phyloP scores from a whole-genome alignment of 805 yeast genomes.

The Vanderwaltozyma polyspora region DNA sequence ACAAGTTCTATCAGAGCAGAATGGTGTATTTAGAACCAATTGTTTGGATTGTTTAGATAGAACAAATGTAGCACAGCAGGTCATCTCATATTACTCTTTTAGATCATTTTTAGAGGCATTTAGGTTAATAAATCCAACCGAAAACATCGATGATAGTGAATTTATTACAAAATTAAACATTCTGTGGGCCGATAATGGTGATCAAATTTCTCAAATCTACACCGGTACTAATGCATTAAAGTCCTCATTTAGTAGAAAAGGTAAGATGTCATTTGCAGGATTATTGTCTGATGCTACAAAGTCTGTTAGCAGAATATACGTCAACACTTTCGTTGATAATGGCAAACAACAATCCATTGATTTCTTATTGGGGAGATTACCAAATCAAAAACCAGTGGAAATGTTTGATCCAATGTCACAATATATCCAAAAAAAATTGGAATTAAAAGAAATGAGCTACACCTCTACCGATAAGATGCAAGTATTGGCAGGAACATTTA shows the following conservation, averaged over 20 bases:
- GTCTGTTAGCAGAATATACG: conserved; percentile 87
- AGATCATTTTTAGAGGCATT: conserved; percentile 39
- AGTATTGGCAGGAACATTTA: conserved; percentile 75
- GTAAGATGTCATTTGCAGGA: conserved; percentile 94
- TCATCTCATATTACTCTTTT: conserved; percentile 60
- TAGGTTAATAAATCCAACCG: conserved; percentile 18
- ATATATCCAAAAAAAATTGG: conserved; percentile 52
- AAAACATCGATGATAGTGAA: conserved; percentile 35
- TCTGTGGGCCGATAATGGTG: conserved; percentile 98
- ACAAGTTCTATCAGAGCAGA: conserved; percentile 58
- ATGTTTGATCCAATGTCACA: conserved; percentile 84
- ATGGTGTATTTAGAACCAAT: conserved; percentile 84
- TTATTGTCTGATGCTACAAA: conserved; percentile 93
- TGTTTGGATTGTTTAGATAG: conserved; percentile 92
- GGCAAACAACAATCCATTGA: conserved; percentile 82
- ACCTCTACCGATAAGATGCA: conserved; percentile 49
- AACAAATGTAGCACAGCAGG: conserved; percentile 81
- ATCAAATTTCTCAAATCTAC: conserved; percentile 87
- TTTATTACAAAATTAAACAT: conserved; percentile 62
- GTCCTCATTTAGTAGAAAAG: conserved; percentile 85
- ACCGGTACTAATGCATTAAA: conserved; percentile 97
- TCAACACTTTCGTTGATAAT: conserved; percentile 88
- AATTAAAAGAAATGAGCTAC: conserved; percentile 33
- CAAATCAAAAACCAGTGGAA: conserved; percentile 54
- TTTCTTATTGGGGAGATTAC: conserved; percentile 67